Conservation (phyloP, 106 monocot species). For the Posidonia australis region DNA sequence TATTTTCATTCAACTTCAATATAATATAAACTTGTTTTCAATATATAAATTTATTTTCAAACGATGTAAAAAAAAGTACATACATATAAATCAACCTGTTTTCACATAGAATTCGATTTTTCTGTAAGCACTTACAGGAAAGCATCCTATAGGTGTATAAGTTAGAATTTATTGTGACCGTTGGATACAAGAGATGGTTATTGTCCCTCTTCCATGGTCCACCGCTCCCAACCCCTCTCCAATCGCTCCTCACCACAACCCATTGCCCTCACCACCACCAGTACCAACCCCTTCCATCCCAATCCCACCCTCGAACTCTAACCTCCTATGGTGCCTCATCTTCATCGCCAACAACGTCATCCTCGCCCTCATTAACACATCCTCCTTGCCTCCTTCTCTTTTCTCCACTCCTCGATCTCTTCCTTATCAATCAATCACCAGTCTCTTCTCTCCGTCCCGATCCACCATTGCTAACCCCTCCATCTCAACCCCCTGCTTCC, state of each 20-base stretch:
- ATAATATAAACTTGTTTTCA: no score
- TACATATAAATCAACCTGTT: no score
- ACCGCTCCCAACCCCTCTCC: no score
- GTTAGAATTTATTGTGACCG: no score
- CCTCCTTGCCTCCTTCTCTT: background rate
- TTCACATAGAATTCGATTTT: no score
- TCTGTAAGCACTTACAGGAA: no score
- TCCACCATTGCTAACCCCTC: constrained; percentile 7
- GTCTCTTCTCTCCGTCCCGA: constrained; percentile 5
- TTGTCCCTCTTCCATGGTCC: no score
- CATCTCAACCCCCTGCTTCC: constrained; percentile 1
- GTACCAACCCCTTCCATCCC: constrained; percentile 8
- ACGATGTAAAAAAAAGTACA: no score
- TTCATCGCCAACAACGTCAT: constrained; percentile 11
- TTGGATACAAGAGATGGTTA: no score
- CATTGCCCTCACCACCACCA: constrained; percentile 10
- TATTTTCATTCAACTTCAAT: no score
- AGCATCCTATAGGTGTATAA: no score
- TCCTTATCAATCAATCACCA: constrained; percentile 5
- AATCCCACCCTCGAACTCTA: constrained; percentile 12
- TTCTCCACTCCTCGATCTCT: constrained; percentile 7
- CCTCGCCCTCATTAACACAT: background rate
- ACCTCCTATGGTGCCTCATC: constrained; percentile 9
- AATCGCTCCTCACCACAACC: background rate
- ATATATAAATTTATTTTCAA: no score